A percentile compares a stretch with the other conserved stretches of the same genome.
These are phyloP conservation scores for Ophiocordyceps polyrhachis-furcata DNA, from an alignment of 2,329 filamentous ascomycete genomes.

Conservation along the genomic window DNA sequence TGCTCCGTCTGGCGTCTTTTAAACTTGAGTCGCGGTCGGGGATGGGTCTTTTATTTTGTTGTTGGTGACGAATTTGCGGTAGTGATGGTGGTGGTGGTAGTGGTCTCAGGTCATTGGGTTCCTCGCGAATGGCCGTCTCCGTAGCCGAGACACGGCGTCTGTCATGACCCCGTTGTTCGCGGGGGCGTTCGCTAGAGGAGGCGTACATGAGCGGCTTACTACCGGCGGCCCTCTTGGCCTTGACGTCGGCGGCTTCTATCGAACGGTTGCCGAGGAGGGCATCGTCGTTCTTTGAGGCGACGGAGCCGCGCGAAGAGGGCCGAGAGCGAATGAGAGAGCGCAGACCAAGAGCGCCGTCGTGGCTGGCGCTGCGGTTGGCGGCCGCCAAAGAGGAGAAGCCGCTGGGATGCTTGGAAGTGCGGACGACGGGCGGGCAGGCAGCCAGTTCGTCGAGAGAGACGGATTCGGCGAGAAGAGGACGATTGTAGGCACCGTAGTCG, in stretches of 20 bases:
- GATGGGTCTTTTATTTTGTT: conserved; percentile 22
- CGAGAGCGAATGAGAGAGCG: conserved; percentile 43
- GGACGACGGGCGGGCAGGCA: conserved; percentile 51
- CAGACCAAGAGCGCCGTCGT: conserved; percentile 32
- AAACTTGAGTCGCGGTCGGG: conserved; percentile 52
- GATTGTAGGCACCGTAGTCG: conserved; percentile 6
- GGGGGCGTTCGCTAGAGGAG: conserved; percentile 50
- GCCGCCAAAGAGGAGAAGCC: conserved; percentile 56
- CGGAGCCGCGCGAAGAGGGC: conserved; percentile 40
- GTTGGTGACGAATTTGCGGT: too few relatives aligned
- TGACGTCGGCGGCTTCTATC: conserved; percentile 31
- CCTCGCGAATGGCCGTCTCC: conserved; percentile 37
- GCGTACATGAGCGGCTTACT: conserved; percentile 51
- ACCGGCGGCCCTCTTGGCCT: conserved; percentile 33
- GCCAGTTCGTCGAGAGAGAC: conserved; percentile 39
- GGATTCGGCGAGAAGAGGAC: conserved; percentile 9
- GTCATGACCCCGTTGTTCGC: conserved; percentile 40
- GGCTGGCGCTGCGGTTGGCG: conserved; percentile 28
- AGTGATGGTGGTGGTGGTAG: background rate
- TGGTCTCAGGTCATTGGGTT: conserved; percentile 15
- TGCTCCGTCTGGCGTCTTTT: conserved; percentile 23
- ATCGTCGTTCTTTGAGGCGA: conserved; percentile 36
- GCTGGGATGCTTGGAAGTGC: conserved; percentile 65
- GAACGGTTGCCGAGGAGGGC: conserved; percentile 43
- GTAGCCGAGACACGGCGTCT: conserved; percentile 32